Evolutionary conservation across 192 early-diverging fungal species (phyloP).

Genomic region (Umbelopsis isabellina): DNA sequence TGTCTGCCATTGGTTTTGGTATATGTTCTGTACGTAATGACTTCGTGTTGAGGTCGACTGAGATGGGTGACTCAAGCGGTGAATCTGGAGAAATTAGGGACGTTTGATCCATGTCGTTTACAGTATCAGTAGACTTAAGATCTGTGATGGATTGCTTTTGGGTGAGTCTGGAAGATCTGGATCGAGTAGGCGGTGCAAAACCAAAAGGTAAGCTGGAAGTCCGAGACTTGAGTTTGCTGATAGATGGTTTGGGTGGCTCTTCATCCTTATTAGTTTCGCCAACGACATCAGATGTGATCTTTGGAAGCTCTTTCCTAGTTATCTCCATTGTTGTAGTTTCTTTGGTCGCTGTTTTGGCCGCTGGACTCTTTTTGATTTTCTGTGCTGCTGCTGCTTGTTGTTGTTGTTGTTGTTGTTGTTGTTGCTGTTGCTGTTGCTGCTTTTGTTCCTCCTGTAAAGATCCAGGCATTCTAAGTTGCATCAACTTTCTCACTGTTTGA

Average conservation of each 20-base stretch:
- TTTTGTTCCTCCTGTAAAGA: slow-evolving; percentile 44
- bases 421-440: slow-evolving; percentile 32
- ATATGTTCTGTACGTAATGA: background rate
- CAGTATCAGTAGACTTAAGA: background rate
- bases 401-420: slow-evolving; percentile 33
- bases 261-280: slow-evolving; percentile 11
- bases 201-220: slow-evolving; percentile 31
- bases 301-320: background rate
- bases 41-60: background rate
- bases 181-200: slow-evolving; percentile 39
- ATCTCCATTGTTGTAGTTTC: background rate
- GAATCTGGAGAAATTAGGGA: slow-evolving; percentile 17
- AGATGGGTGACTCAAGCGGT: background rate
- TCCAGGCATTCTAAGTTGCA: slow-evolving; percentile 53
- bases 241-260: background rate
- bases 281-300: background rate
- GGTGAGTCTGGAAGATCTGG: slow-evolving; percentile 32
- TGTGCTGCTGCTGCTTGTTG: slow-evolving; percentile 27
- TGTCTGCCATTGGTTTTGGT: background rate
- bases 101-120: slow-evolving; percentile 10
- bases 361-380: background rate
- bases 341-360: slow-evolving; percentile 24
- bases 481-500: slow-evolving; percentile 47
- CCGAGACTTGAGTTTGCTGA: slow-evolving; percentile 8
- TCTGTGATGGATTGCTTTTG: slow-evolving; percentile 14